Evolutionary conservation across 495 filamentous ascomycete genomes (phyloP).

Genomic region (Lasiosphaeriaceae sp.): DNA sequence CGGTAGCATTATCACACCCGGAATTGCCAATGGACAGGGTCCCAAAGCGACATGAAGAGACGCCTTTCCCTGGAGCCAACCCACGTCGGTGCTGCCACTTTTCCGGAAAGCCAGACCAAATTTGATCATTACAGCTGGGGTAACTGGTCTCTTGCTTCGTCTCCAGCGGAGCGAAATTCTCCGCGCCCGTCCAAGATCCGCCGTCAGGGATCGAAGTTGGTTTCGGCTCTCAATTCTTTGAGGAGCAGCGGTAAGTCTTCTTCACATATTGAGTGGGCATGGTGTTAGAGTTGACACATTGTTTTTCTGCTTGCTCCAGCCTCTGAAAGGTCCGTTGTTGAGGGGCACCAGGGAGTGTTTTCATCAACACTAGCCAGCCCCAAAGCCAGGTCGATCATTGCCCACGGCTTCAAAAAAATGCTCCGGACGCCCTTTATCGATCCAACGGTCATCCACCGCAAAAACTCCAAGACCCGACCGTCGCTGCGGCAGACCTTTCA

Average conservation of each 20-base stretch:
- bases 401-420: constrained; percentile 32
- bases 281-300: background rate
- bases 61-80: constrained; percentile 13
- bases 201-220: constrained; percentile 39
- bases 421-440: constrained; percentile 43
- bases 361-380: background rate
- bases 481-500: constrained; percentile 24
- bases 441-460: constrained; percentile 44
- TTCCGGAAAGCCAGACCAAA: constrained; percentile 4
- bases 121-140: background rate
- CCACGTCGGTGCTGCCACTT: constrained; percentile 7
- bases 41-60: constrained; percentile 24
- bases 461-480: constrained; percentile 33
- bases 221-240: constrained; percentile 43
- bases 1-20: constrained; percentile 7
- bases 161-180: background rate
- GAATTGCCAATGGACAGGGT: constrained; percentile 17
- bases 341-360: background rate
- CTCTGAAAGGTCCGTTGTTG: constrained; percentile 20
- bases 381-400: constrained; percentile 22
- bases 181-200: constrained; percentile 31
- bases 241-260: constrained; percentile 38
- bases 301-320: constrained; percentile 15
- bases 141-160: constrained; percentile 4
- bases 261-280: too few species aligned